Base-by-base conservation (phyloP, 371 early-diverging fungal genomes). In the Blakeslea trispora region DNA sequence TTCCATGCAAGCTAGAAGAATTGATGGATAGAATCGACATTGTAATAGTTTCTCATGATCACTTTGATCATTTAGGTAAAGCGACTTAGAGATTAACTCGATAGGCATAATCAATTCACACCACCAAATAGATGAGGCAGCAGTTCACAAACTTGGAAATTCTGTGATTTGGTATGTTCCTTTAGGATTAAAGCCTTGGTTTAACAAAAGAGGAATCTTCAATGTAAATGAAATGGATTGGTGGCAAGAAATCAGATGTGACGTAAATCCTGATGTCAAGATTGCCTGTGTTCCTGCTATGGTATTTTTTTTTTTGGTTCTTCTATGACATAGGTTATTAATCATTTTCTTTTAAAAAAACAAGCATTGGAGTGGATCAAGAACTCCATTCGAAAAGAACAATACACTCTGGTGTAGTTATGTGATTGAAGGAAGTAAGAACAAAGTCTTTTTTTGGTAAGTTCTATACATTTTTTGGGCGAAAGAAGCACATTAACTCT, bases 321-420 rank as follows among this genome's bases (percentile, higher is more conserved):
- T 40, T 42, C 22, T 41, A 41, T 32, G 44, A 52, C 39, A 22
- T 15, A 37, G 19, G 24, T 3, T 23, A 37, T 37, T 37, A 10
- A 55, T 37, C 31, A 35, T 23, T 45, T 32, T 28, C 28, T 46
- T 28, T 28, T 28, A 7, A 28, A 7, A 28, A 28, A 34, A n/a
- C n/a, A n/a, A 84, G 78, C 85, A 84, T 58, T 81, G 82, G 81
- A 79, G 79, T 48, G 86, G 86, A 3, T 77, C 69, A 24, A 56
- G 84, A 35, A 82, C 77, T 46, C 77, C 74, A 22, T 81, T 81
- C 58, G 83, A 85, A 59, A 78, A 80, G 37, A 85, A 85, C 53
- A 53, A 74, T n/a, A 71, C 81, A 7, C 63, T 85, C 39, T 85
- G 86, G 86, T 78, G 75, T 41, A 81, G 82, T 31, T 85, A 77